Base-by-base conservation (phyloP, 1,139 yeast species). In the Zygoascus hellenicus region DNA sequence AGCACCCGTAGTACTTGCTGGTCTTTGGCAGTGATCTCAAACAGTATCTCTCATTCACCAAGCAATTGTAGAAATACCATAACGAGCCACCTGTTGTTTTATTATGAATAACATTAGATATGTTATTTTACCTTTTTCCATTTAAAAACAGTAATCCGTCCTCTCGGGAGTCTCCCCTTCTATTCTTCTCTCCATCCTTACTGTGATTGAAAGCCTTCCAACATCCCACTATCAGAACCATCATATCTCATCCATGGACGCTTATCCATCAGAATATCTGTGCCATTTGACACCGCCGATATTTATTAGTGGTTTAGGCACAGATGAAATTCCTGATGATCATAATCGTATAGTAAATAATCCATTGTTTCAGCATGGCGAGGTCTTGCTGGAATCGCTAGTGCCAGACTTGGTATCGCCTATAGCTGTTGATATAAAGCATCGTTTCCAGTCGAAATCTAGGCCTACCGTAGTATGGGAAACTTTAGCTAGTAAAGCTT, bases 271-370 rank as follows among this genome's bases (percentile, higher is more conserved):
- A 34, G 62, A 56, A 36, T 51, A 52, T 31, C 48, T 60, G 43
- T 51, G 48, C 45, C 64, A 59, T 33, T 47, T 53, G 39, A 51
- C 59, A 36, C 66, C 66, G 4, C 54, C 59, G 32, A 50, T 62
- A 22, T 49, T 57, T 13, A 53, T 62, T 1, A 48, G 59, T 3
- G 66, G 66, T 4, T 51, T 62, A 14, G 58, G 54, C n/a, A 48
- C 50, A 3, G 44, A 38, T 7, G 22, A 48, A 7, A 38, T 19
- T 13, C 37, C 43, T 16, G 42, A 30, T 16, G 38, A 38, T 15
- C 45, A 30, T 30, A 37, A 42, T 30, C 29, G 37, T 38, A 13
- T 49, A n/a, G 48, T 46, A 30, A 38, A 48, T 15, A 59, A 58
- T 43, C 58, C 59, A 10, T 47, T 57, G 10, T 42, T 42, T 9